phyloP scores from a whole-genome alignment of 75 land plant species.

The Adiantum capillusveneris region DNA sequence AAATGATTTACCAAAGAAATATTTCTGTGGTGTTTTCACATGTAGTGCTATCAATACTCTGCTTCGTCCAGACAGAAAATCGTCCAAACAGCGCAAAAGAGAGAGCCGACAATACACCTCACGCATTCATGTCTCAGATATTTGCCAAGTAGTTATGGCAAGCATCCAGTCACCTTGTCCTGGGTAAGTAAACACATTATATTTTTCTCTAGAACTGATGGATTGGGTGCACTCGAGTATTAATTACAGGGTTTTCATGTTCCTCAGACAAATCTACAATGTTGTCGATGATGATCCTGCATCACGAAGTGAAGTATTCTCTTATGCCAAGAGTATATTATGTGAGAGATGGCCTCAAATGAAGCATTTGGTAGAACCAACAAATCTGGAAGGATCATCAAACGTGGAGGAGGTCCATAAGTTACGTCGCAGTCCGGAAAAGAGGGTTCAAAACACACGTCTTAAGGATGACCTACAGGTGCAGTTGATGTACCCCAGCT shows the following conservation, averaged over 20 bases:
- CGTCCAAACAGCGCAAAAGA: constrained; percentile 47
- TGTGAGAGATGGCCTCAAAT: constrained; percentile 41
- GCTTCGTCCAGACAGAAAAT: constrained; percentile 23
- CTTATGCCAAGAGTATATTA: constrained; percentile 46
- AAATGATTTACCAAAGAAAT: too few species aligned
- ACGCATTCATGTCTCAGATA: constrained; percentile 84
- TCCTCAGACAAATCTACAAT: constrained; percentile 65
- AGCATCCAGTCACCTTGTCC: constrained; percentile 32
- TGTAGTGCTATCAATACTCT: constrained; percentile 70
- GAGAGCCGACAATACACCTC: constrained; percentile 53
- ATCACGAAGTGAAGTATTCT: constrained; percentile 63
- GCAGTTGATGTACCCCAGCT: constrained; percentile 52
- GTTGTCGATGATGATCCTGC: constrained; percentile 92
- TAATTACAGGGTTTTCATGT: constrained; percentile 5
- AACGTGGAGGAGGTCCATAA: not conserved
- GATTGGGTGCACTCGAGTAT: too few species aligned
- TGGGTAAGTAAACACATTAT: constrained; percentile 39
- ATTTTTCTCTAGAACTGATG: not conserved
- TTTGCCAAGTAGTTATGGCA: constrained; percentile 72
- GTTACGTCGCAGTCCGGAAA: constrained; percentile 32
- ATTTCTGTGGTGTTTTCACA: too few species aligned
- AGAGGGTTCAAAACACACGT: constrained; percentile 67
- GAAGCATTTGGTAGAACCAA: not conserved
- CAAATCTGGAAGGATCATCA: not conserved
- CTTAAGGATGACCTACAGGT: constrained; percentile 74